Base-by-base conservation (phyloP, 1,284 basidiomycete genomes). In the Ustilago sp. region DNA sequence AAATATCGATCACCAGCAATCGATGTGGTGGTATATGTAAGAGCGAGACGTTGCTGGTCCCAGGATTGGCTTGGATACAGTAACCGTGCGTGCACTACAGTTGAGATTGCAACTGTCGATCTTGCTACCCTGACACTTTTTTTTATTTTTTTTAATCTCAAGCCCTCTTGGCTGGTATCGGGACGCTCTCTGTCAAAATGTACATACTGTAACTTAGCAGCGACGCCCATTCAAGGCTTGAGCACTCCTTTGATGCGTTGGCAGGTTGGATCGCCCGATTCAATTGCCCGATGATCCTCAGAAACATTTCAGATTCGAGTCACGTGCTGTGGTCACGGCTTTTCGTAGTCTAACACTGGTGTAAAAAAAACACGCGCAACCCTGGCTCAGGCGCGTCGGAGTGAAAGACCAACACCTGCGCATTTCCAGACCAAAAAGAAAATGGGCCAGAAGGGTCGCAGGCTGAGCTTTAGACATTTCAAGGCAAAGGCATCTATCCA, bases 361-460 rank as follows among this genome's bases (percentile, higher is more conserved):
- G 8, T 19, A 13, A 19, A 50, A 50, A 50, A 50, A 50, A 50
- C n/a, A 50, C 28, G 48, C 48, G 48, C 31, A 19, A 28, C 23
- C 23, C 3, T 45, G 12, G 45, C 23, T 28, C 19, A 48, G 28
- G 45, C 45, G 45, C 45, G 45, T 19, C 45, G 0, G 23, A 6
- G 8, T n/a, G 4, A n/a, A n/a, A 50, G 48, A 50, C 28, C 48
- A 50, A 50, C 48, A 50, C 48, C 45, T 48, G 45, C 45, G 45
- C 45, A 48, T 19, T 48, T 48, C 9, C 19, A 19, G 13, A 23
- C 45, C 11, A 8, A 7, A 9, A 48, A 48, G 28, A 13, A 17
- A 19, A 8, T 8, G 11, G n/a, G 19, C 7, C 36, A 19, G 19
- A 45, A 45, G 43, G 43, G 43, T 45, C 43, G 43, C n/a, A 19